Evolutionary conservation across 768 basidiomycete genomes (phyloP).

Genomic region (Suillus americanus): DNA sequence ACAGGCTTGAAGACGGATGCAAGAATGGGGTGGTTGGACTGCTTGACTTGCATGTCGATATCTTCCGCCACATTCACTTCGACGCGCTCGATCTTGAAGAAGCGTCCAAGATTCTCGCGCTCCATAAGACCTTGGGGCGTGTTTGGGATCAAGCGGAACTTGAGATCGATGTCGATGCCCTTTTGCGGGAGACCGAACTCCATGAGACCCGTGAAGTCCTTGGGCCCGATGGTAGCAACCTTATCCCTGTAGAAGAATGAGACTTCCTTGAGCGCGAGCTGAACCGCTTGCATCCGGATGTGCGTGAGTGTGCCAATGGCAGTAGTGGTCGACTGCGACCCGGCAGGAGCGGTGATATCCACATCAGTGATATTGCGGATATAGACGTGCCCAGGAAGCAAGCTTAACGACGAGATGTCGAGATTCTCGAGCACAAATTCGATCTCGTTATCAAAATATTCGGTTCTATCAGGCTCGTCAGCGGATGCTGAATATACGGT

Average conservation of each 20-base stretch:
- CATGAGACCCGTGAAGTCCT: conserved; percentile 61
- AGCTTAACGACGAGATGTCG: conserved; percentile 62
- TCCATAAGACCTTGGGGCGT: conserved; percentile 41
- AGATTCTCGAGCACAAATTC: conserved; percentile 79
- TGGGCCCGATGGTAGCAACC: conserved; percentile 48
- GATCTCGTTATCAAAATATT: conserved; percentile 65
- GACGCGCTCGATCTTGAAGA: conserved; percentile 58
- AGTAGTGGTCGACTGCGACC: conserved; percentile 40
- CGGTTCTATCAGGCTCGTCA: conserved; percentile 45
- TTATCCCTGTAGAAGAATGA: conserved; percentile 78
- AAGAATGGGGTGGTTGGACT: conserved; percentile 65
- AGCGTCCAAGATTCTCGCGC: conserved; percentile 46
- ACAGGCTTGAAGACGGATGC: conserved; percentile 64
- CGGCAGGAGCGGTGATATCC: conserved; percentile 47
- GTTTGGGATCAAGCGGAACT: conserved; percentile 61
- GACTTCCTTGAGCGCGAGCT: conserved; percentile 60
- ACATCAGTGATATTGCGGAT: conserved; percentile 70
- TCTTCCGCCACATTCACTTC: conserved; percentile 57
- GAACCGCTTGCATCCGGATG: conserved; percentile 62
- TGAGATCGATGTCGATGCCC: conserved; percentile 68
- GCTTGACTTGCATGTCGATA: conserved; percentile 50
- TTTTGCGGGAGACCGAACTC: conserved; percentile 62
- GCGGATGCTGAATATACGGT: conserved; percentile 2
- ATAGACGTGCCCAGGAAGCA: conserved; percentile 70
- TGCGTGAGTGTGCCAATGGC: conserved; percentile 65